Conservation (phyloP, 306 rosid species). For the Trifolium pratense region DNA sequence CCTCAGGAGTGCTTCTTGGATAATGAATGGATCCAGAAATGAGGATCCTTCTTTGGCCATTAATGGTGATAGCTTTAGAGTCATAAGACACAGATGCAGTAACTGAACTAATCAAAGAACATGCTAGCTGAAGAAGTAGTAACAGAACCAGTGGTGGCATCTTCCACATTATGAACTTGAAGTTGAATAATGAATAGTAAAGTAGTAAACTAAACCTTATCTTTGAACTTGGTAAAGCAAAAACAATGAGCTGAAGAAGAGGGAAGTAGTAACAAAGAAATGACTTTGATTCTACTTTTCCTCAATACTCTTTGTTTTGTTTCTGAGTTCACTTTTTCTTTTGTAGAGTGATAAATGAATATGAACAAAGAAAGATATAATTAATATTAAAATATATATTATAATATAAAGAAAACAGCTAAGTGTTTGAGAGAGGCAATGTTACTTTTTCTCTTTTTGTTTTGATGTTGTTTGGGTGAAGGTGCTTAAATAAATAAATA, state of each 20-base stretch:
- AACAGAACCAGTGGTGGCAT: slow-evolving; percentile 13
- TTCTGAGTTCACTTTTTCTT: slow-evolving; percentile 21
- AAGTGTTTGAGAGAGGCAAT: background rate
- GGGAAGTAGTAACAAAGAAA: slow-evolving; percentile 49
- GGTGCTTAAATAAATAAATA: background rate
- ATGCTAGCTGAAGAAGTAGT: slow-evolving; percentile 45
- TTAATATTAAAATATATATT: background rate
- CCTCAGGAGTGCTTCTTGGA: slow-evolving; percentile 99
- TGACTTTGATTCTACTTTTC: slow-evolving; percentile 35
- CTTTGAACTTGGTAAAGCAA: slow-evolving; percentile 46
- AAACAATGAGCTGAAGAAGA: slow-evolving; percentile 47
- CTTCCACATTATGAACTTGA: slow-evolving; percentile 73
- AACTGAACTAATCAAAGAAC: slow-evolving; percentile 52
- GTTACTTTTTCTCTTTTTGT: background rate
- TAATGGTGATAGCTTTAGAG: slow-evolving; percentile 80
- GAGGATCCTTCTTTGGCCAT: slow-evolving; percentile 93
- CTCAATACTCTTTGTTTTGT: slow-evolving; percentile 3
- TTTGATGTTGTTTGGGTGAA: background rate
- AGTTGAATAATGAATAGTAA: slow-evolving; percentile 32
- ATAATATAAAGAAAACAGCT: background rate
- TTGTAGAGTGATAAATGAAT: slow-evolving; percentile 27
- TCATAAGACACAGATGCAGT: slow-evolving; percentile 89
- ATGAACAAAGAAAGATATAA: background rate
- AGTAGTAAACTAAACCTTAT: background rate
- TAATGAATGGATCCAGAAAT: slow-evolving; percentile 99